These are phyloP conservation scores for Pterulicium gracile DNA, from an alignment of 1,284 basidiomycete genomes.

Conservation along the genomic window DNA sequence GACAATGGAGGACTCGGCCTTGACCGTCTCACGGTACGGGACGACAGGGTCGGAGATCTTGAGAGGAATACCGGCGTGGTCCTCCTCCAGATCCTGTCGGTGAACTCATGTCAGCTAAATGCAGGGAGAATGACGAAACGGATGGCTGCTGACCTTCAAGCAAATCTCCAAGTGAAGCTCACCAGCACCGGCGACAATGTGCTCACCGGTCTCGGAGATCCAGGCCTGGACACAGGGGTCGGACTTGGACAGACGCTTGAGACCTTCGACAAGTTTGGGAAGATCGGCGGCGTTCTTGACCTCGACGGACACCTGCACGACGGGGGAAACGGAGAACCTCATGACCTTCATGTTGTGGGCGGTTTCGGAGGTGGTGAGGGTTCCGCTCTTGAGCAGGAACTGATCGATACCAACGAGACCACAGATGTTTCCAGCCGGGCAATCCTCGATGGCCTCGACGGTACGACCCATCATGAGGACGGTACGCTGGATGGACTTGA, in stretches of 20 bases:
- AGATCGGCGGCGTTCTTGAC: constrained; percentile 99
- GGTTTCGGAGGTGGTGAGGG: constrained; percentile 94
- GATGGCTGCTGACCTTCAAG: constrained; percentile 68
- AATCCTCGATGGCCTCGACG: constrained; percentile 98
- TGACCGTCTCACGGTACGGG: constrained; percentile 97
- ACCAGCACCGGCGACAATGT: constrained; percentile 99
- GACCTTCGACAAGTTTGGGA: constrained; percentile 99
- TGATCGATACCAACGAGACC: constrained; percentile 99
- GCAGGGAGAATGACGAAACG: constrained; percentile 3
- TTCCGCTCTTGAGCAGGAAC: constrained; percentile 99
- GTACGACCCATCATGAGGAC: constrained; percentile 99
- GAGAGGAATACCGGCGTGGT: constrained; percentile 98
- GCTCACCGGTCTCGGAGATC: constrained; percentile 91
- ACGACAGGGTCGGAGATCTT: constrained; percentile 99
- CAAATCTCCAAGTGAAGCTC: constrained; percentile 99
- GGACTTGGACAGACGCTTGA: constrained; percentile 99
- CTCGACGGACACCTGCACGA: constrained; percentile 99
- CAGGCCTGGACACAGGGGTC: constrained; percentile 98
- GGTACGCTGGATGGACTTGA: constrained; percentile 98
- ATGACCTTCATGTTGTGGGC: constrained; percentile 99
- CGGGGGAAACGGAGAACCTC: constrained; percentile 99
- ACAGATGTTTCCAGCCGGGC: constrained; percentile 97
- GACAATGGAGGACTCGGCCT: constrained; percentile 90
- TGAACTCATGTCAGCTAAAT: too few relatives aligned
- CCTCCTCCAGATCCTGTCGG: constrained; percentile 90